Percentiles rank a stretch among this genome's conserved stretches.
phyloP scores from a whole-genome alignment of 768 basidiomycete species.

The Pleurotus eryngii region DNA sequence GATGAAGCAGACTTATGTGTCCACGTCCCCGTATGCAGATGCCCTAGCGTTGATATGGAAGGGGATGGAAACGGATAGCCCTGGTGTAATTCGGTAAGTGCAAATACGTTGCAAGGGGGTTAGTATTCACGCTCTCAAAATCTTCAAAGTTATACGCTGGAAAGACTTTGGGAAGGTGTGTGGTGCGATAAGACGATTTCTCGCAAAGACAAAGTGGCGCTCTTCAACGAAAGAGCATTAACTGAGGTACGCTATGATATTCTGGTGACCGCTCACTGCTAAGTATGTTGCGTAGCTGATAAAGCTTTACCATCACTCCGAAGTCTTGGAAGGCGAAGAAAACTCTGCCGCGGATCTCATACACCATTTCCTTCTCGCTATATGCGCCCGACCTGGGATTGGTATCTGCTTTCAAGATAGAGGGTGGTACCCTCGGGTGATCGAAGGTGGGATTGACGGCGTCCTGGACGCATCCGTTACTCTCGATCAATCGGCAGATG shows the following conservation, averaged over 20 bases:
- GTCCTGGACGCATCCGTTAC: slow-evolving; percentile 9
- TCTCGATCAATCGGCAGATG: slow-evolving; percentile 36
- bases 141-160: slow-evolving; percentile 43
- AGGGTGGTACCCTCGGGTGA: slow-evolving; percentile 86
- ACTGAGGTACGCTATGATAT: slow-evolving; percentile 48
- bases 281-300: slow-evolving; percentile 43
- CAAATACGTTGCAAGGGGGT: not conserved
- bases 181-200: slow-evolving; percentile 75
- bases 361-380: slow-evolving; percentile 84
- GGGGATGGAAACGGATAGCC: slow-evolving; percentile 41
- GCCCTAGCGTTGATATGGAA: slow-evolving; percentile 64
- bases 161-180: slow-evolving; percentile 72
- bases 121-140: not conserved
- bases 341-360: slow-evolving; percentile 73
- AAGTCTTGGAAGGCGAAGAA: slow-evolving; percentile 48
- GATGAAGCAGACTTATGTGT: slow-evolving; percentile 59
- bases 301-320: slow-evolving; percentile 67
- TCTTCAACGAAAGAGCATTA: slow-evolving; percentile 68
- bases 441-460: slow-evolving; percentile 21
- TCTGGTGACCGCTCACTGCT: not conserved
- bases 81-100: not conserved
- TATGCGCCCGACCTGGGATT: slow-evolving; percentile 75
- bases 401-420: slow-evolving; percentile 87
- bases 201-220: slow-evolving; percentile 62
- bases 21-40: slow-evolving; percentile 71